These are phyloP conservation scores for Saururus chinensis DNA, from an alignment of 164 flowering plant species.

Conservation along the genomic window DNA sequence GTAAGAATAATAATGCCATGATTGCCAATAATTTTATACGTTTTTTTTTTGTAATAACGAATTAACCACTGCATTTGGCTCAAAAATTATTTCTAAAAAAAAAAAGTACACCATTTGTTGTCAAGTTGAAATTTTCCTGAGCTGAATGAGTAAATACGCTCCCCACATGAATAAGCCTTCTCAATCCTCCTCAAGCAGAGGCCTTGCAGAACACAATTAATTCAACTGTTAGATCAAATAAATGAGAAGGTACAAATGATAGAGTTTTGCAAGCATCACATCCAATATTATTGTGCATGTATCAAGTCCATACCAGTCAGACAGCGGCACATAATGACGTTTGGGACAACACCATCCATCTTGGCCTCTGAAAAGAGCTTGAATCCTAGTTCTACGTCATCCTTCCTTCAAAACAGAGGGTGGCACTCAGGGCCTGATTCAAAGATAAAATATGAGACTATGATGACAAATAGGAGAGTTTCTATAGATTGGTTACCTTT, in stretches of 20 bases:
- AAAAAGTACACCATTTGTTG: slow-evolving; percentile 52
- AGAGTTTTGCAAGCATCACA: not conserved
- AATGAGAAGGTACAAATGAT: no score
- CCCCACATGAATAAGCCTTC: slow-evolving; percentile 56
- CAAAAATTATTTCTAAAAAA: no score
- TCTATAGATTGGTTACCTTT: slow-evolving; percentile 38
- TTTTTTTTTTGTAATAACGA: not conserved
- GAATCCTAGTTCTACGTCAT: slow-evolving; percentile 60
- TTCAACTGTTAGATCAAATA: not conserved
- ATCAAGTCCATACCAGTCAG: slow-evolving; percentile 35
- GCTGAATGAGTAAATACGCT: slow-evolving; percentile 47
- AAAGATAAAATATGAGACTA: not conserved
- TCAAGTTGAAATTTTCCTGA: slow-evolving; percentile 54
- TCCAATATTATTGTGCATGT: slow-evolving; percentile 3
- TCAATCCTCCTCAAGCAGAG: slow-evolving; percentile 66
- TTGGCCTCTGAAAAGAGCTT: slow-evolving; percentile 61
- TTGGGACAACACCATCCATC: slow-evolving; percentile 48
- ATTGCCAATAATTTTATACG: not conserved
- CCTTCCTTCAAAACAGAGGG: slow-evolving; percentile 35
- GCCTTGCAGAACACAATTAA: slow-evolving; percentile 29
- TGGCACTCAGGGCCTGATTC: not conserved
- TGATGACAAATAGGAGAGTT: not conserved
- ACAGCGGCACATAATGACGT: slow-evolving; percentile 53
- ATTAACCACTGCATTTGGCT: not conserved
- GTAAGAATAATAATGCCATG: no score